A percentile compares a stretch with the other conserved stretches of the same genome.
Evolutionary conservation across 805 yeast species (phyloP).

Genomic region (Dipodascus geniculatus): DNA sequence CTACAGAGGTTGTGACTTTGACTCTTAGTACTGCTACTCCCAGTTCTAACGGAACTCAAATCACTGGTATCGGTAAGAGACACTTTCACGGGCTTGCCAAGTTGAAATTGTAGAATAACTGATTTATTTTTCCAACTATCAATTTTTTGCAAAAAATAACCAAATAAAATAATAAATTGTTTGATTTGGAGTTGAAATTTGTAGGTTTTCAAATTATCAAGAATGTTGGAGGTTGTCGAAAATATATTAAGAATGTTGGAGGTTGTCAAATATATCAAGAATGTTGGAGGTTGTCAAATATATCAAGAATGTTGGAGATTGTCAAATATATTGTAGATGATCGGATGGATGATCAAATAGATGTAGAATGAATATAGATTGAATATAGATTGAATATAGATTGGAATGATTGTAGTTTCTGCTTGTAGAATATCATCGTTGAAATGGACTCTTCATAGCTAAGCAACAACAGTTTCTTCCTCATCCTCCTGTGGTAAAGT

Average conservation of each 20-base stretch:
- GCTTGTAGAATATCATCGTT: no score
- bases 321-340: neutral
- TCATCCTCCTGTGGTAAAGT: constrained; percentile 40
- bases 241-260: no score
- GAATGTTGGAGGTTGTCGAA: neutral
- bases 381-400: no score
- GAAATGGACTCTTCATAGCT: no score
- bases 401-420: no score
- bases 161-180: no score
- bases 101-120: neutral
- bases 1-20: neutral
- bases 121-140: neutral
- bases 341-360: no score
- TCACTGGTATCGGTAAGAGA: neutral
- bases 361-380: no score
- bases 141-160: neutral
- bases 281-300: no score
- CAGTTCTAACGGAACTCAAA: neutral
- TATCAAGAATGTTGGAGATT: no score
- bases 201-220: neutral
- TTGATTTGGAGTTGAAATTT: neutral
- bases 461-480: constrained; percentile 20
- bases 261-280: no score
- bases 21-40: neutral
- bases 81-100: neutral